Evolutionary conservation across 495 filamentous ascomycete species (phyloP).

Genomic region (Glarea lozoyensis): DNA sequence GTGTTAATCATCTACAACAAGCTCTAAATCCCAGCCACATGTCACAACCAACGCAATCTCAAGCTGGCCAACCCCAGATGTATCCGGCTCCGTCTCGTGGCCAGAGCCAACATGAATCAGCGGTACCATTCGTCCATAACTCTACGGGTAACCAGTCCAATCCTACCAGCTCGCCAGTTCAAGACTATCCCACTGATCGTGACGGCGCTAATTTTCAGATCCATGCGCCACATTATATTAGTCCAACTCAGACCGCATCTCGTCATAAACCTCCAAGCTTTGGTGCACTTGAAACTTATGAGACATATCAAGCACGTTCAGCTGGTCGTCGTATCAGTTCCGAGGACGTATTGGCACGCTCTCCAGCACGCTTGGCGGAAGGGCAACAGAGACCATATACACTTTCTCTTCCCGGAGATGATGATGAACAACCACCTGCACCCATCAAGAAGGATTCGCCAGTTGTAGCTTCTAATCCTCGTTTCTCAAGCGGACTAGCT

Average conservation of each 20-base stretch:
- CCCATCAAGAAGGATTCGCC: conserved; percentile 6
- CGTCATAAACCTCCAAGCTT: background rate
- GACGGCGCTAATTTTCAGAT: background rate
- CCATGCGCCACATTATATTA: background rate
- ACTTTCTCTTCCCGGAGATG: conserved; percentile 17
- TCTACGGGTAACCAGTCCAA: background rate
- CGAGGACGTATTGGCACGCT: conserved; percentile 19
- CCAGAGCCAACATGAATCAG: background rate
- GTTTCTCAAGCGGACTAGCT: background rate
- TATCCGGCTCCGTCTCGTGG: background rate
- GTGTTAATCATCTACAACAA: conserved; percentile 11
- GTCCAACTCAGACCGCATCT: background rate
- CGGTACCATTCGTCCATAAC: background rate
- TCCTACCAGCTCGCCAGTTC: background rate
- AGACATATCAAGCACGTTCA: conserved; percentile 1
- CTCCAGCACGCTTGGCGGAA: conserved; percentile 11
- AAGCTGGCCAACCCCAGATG: background rate
- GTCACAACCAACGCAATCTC: background rate
- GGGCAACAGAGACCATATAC: conserved; percentile 22
- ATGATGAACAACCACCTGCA: conserved; percentile 6
- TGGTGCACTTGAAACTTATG: conserved; percentile 1
- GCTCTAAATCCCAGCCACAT: conserved; percentile 1
- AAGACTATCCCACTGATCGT: background rate
- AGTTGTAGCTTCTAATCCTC: too few relatives aligned
- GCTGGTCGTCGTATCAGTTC: conserved; percentile 7